Conservation (phyloP, 1,284 basidiomycete species). For the Wolfiporia cocos region DNA sequence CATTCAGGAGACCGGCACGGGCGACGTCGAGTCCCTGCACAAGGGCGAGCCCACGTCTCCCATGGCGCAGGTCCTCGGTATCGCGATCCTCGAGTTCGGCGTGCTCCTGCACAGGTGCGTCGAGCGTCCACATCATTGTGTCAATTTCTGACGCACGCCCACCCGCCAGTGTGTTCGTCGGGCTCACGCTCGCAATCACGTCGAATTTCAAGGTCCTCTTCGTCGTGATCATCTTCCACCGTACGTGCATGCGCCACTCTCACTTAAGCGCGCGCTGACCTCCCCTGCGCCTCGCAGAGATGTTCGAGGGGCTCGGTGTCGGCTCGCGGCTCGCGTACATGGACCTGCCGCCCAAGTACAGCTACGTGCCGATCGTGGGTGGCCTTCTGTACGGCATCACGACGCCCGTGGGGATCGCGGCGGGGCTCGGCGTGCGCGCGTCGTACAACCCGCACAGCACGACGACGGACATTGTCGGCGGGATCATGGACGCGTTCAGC, state of each 20-base stretch:
- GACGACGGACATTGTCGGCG: constrained; percentile 75
- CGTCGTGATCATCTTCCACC: constrained; percentile 88
- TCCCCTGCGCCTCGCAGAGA: too few species aligned
- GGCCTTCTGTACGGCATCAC: constrained; percentile 73
- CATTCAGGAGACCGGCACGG: not conserved
- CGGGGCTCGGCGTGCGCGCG: constrained; percentile 76
- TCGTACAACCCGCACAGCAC: constrained; percentile 79
- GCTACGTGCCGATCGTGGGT: constrained; percentile 58
- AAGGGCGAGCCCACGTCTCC: constrained; percentile 22
- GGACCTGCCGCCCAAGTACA: constrained; percentile 51
- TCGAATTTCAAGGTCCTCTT: constrained; percentile 80
- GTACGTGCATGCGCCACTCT: constrained; percentile 35
- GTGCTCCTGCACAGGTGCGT: constrained; percentile 76
- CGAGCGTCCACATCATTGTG: not conserved
- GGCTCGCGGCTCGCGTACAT: constrained; percentile 81
- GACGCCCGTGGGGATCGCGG: constrained; percentile 78
- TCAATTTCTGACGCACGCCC: not conserved
- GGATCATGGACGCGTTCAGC: constrained; percentile 81
- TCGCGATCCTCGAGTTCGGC: constrained; percentile 88
- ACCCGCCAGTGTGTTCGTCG: constrained; percentile 68
- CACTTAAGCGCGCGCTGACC: not conserved
- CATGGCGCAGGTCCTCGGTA: constrained; percentile 76
- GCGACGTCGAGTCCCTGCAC: not conserved
- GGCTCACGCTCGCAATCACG: constrained; percentile 88
- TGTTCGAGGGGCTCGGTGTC: constrained; percentile 87